Conservation (phyloP, 2,329 filamentous ascomycete genomes). For the Trichoderma sp. region DNA sequence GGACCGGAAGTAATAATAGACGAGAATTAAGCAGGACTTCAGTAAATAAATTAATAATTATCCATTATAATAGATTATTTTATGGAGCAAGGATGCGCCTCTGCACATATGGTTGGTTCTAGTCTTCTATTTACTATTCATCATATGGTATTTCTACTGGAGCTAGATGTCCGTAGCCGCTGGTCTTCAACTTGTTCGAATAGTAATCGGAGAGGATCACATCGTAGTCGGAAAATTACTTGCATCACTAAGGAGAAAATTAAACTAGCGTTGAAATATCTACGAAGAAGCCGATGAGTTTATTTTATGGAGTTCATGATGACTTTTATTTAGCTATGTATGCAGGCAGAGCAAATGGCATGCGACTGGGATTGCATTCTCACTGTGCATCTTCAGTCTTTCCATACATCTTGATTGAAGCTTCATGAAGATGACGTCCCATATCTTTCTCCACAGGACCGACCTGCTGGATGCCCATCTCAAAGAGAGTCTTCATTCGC, state of each 20-base stretch:
- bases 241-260: not conserved
- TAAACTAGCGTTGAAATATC: not conserved
- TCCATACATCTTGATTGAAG: not conserved
- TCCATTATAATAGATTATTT: not conserved
- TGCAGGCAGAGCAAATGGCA: not conserved
- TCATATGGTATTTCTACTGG: accelerated
- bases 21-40: not conserved
- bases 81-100: not conserved
- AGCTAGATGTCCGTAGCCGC: not conserved
- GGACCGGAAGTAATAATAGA: not conserved
- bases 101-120: not conserved
- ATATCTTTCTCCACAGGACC: not conserved
- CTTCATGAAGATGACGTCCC: not conserved
- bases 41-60: not conserved
- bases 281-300: not conserved
- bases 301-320: not conserved
- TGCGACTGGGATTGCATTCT: not conserved
- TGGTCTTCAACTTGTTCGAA: not conserved
- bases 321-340: not conserved
- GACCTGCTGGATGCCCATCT: not conserved
- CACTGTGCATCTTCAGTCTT: not conserved
- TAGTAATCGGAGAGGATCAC: not conserved
- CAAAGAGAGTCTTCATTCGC: not conserved
- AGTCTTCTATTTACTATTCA: not conserved
- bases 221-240: not conserved